phyloP scores from a whole-genome alignment of 441 rosid species.

The Iberis amara region DNA sequence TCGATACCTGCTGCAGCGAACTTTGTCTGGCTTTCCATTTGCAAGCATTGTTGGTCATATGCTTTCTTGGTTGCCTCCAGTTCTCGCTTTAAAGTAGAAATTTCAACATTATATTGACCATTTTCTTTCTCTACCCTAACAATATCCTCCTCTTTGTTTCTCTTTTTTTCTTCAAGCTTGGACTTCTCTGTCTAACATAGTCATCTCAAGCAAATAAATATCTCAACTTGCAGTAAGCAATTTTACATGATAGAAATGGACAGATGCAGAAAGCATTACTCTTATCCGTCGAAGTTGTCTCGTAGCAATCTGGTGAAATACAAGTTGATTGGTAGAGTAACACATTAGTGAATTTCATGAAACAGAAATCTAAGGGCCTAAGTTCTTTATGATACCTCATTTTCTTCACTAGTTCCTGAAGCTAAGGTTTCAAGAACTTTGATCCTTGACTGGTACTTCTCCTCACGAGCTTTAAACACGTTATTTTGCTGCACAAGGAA shows the following conservation, averaged over 20 bases:
- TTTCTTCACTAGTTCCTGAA: conserved; percentile 56
- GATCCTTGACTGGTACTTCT: conserved; percentile 57
- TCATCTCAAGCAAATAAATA: conserved; percentile 25
- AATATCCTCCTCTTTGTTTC: conserved; percentile 37
- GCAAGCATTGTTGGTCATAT: conserved; percentile 43
- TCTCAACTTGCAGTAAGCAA: neutral
- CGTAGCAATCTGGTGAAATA: conserved; percentile 39
- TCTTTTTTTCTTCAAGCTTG: conserved; percentile 47
- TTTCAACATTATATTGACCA: conserved; percentile 34
- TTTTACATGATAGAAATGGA: neutral
- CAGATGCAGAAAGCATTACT: conserved; percentile 35
- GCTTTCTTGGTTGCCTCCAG: conserved; percentile 47
- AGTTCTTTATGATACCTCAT: conserved; percentile 46
- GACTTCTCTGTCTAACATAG: conserved; percentile 47
- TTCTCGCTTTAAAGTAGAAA: conserved; percentile 47
- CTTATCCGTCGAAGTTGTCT: conserved; percentile 48
- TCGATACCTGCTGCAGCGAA: conserved; percentile 40
- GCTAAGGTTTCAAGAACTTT: conserved; percentile 87
- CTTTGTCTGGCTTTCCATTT: conserved; percentile 43
- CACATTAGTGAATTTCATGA: conserved; percentile 4
- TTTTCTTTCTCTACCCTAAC: conserved; percentile 39
- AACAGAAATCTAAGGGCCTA: conserved; percentile 7
- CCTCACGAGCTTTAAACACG: conserved; percentile 59
- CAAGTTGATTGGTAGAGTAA: conserved; percentile 21
- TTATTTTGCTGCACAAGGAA: conserved; percentile 58